Evolutionary conservation across 1,284 basidiomycete genomes (phyloP).

Genomic region (Ustilago xerochloae): DNA sequence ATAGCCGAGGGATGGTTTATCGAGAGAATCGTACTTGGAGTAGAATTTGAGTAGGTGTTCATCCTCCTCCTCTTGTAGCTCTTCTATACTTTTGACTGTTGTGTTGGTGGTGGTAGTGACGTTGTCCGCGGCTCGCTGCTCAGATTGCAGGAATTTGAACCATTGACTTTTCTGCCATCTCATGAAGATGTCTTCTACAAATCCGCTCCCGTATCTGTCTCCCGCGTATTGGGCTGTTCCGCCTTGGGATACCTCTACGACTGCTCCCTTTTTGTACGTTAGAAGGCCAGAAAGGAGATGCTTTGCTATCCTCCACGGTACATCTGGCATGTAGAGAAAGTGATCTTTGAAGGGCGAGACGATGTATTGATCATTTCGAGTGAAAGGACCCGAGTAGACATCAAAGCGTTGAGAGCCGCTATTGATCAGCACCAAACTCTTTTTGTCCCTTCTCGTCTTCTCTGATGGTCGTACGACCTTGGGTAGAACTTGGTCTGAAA

Average conservation of each 20-base stretch:
- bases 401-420: conserved; percentile 65
- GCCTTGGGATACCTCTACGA: conserved; percentile 43
- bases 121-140: conserved; percentile 18
- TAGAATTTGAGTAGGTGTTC: conserved; percentile 35
- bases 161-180: conserved; percentile 51
- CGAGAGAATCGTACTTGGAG: conserved; percentile 42
- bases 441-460: conserved; percentile 30
- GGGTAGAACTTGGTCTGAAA: conserved; percentile 58
- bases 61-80: conserved; percentile 50
- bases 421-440: conserved; percentile 64
- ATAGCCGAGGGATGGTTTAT: conserved; percentile 60
- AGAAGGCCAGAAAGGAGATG: conserved; percentile 46
- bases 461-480: conserved; percentile 61
- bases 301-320: conserved; percentile 56
- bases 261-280: conserved; percentile 43
- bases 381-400: conserved; percentile 61
- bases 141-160: conserved; percentile 38
- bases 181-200: conserved; percentile 44
- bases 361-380: conserved; percentile 66
- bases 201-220: conserved; percentile 30
- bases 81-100: conserved; percentile 18
- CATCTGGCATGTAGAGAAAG: conserved; percentile 61
- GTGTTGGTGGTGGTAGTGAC: conserved; percentile 14
- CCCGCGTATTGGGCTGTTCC: conserved; percentile 29
- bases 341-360: conserved; percentile 62